Evolutionary conservation across 208 protist genomes (phyloP), one percentile per base, ranked within the genome.

Genomic region (Blechomonas ayalai): DNA sequence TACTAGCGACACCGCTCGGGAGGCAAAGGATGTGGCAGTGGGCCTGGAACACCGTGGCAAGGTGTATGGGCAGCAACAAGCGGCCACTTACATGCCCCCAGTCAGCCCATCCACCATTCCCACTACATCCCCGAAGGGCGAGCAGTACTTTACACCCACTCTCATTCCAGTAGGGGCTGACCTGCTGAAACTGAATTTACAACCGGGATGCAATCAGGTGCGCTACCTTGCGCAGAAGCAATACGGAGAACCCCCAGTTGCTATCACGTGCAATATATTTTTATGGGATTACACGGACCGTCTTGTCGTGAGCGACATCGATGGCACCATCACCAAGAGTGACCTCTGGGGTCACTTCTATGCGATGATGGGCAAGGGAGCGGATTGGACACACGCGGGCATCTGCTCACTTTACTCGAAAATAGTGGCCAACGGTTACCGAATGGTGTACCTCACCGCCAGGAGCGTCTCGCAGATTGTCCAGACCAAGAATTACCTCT

Each of bases 311-410:
- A 97, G 88, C 28, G 97, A 99, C 64, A 82, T 99, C 16, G 97
- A 99, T 68, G 97, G 97, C 35, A 99, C 97, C 0, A 97, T 99
- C 49, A 99, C 97, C 1, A 96, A 95, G 60, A 95, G 89, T 43
- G 97, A 99, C 64, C 41, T 97, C 22, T 76, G 92, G 52, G 97
- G 97, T 2, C 96, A 98, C 61, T 70, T 97, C 23, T 85, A 97
- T 37, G 73, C 92, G 12, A 64, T 83, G 12, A 33, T 98, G 28
- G 94, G 95, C 31, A 68, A 81, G 26, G 76, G 76, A 10, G 52
- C 44, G 0, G 93, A 98, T 54, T 99, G 96, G 95, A 97, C 92
- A 0, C 97, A 99, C 55, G 74, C 82, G 0, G 96, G 95, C 38
- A 92, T 96, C 52, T 86, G 87, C 48, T 69, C 74, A 2, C 70